phyloP scores from a whole-genome alignment of 495 filamentous ascomycete species.

The Letharia lupina region DNA sequence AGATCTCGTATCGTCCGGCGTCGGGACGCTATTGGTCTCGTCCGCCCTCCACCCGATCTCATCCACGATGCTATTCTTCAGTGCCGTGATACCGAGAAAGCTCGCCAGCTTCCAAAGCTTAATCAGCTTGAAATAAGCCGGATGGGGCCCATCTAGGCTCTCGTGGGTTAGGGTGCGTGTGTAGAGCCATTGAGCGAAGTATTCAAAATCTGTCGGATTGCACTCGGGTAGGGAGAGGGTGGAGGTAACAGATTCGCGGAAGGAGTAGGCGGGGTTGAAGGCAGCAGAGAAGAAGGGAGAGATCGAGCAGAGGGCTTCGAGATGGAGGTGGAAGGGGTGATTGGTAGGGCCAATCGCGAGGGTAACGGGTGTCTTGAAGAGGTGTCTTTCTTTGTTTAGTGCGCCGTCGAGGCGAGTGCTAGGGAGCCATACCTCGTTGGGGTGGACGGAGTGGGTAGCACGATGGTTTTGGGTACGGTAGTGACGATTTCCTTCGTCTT shows the following conservation, averaged over 20 bases:
- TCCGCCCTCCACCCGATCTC: slow-evolving; percentile 35
- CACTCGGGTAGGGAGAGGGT: slow-evolving; percentile 35
- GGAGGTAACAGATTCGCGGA: slow-evolving; percentile 36
- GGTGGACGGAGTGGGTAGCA: slow-evolving; percentile 18
- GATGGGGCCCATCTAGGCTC: slow-evolving; percentile 23
- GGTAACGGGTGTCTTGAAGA: slow-evolving; percentile 28
- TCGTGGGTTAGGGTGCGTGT: slow-evolving; percentile 28
- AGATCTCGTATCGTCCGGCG: slow-evolving; percentile 38
- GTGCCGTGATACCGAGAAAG: slow-evolving; percentile 31
- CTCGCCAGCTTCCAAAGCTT: slow-evolving; percentile 40
- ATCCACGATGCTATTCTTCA: slow-evolving; percentile 36
- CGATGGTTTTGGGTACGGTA: slow-evolving; percentile 15
- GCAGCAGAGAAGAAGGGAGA: slow-evolving; percentile 45
- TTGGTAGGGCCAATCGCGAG: slow-evolving; percentile 30
- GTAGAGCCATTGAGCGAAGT: slow-evolving; percentile 42
- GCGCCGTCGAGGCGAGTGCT: slow-evolving; percentile 13
- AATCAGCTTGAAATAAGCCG: slow-evolving; percentile 39
- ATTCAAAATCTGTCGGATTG: slow-evolving; percentile 34
- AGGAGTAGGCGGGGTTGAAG: slow-evolving; percentile 33
- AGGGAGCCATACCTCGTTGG: slow-evolving; percentile 16
- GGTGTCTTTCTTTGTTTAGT: slow-evolving; percentile 19
- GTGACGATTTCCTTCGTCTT: slow-evolving; percentile 8
- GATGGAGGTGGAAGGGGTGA: slow-evolving; percentile 36
- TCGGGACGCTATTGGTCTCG: slow-evolving; percentile 37
- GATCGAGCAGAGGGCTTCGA: slow-evolving; percentile 33